Evolutionary conservation across 1,284 basidiomycete genomes (phyloP).

Genomic region (Rhodotorula glutinis): DNA sequence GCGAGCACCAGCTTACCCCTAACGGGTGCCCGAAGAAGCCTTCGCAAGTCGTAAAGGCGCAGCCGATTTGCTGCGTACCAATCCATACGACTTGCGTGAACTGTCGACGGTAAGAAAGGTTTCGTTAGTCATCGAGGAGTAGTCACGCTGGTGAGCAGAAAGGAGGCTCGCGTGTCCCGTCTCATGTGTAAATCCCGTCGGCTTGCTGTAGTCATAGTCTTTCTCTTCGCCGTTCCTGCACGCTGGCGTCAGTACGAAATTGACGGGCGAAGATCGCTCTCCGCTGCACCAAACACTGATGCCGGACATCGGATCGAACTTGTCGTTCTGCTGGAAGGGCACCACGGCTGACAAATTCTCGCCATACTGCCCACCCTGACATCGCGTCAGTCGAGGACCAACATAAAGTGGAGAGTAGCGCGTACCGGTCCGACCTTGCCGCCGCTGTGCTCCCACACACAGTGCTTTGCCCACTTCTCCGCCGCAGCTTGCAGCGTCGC

Average conservation of each 20-base stretch:
- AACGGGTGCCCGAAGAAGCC: neutral
- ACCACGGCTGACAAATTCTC: conserved; percentile 15
- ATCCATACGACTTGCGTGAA: conserved; percentile 16
- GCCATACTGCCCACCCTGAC: conserved; percentile 26
- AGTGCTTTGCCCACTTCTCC: conserved; percentile 25
- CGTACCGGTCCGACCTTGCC: neutral
- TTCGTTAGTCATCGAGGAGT: too few species aligned
- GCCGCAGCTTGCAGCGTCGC: conserved; percentile 15
- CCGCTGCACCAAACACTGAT: conserved; percentile 10
- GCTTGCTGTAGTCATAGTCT: conserved; percentile 18
- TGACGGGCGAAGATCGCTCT: neutral
- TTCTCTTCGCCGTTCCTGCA: conserved; percentile 22
- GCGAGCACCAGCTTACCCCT: neutral
- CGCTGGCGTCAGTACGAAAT: neutral
- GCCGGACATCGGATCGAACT: neutral
- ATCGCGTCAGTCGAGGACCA: too few species aligned
- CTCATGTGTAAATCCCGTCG: conserved; percentile 20
- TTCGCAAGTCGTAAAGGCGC: conserved; percentile 6
- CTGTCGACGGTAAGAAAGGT: too few species aligned
- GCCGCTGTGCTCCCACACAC: conserved; percentile 19
- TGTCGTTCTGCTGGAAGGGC: neutral
- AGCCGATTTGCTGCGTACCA: conserved; percentile 11
- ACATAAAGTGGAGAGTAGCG: too few species aligned
- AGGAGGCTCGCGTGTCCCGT: conserved; percentile 6
- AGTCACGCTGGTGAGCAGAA: too few species aligned